A percentile compares a stretch with the other conserved stretches of the same genome.
Evolutionary conservation across 305 asterid genomes (phyloP).

Genomic region (Fraxinus latifolia): DNA sequence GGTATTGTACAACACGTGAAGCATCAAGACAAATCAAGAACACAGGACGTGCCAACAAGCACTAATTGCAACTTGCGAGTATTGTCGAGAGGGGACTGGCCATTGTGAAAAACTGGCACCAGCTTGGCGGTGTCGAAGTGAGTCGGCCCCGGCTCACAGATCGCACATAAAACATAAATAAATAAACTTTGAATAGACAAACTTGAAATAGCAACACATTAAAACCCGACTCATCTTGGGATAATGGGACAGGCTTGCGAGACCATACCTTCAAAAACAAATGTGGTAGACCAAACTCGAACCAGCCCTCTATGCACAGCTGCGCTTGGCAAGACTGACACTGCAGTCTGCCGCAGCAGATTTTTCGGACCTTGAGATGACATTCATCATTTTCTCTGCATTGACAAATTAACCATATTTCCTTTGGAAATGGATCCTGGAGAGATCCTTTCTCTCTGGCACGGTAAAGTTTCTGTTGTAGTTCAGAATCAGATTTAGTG

Average conservation of each 20-base stretch:
- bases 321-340: no score
- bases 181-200: no score
- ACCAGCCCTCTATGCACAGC: background rate
- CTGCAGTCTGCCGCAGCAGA: no score
- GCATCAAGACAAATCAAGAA: background rate
- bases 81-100: background rate
- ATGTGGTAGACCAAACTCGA: background rate
- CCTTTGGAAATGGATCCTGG: background rate
- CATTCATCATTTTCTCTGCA: no score
- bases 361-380: background rate
- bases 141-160: background rate
- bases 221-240: background rate
- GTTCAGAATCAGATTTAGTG: background rate
- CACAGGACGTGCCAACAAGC: conserved; percentile 8
- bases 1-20: background rate
- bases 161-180: no score
- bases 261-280: background rate
- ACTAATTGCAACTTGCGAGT: background rate
- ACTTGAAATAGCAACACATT: background rate
- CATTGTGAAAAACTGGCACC: background rate
- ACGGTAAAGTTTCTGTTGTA: background rate
- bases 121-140: background rate
- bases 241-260: no score
- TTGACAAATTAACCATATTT: background rate
- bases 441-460: background rate